Base-by-base conservation (phyloP, 2,329 filamentous ascomycete species). In the Ceratocystiopsis minuta region DNA sequence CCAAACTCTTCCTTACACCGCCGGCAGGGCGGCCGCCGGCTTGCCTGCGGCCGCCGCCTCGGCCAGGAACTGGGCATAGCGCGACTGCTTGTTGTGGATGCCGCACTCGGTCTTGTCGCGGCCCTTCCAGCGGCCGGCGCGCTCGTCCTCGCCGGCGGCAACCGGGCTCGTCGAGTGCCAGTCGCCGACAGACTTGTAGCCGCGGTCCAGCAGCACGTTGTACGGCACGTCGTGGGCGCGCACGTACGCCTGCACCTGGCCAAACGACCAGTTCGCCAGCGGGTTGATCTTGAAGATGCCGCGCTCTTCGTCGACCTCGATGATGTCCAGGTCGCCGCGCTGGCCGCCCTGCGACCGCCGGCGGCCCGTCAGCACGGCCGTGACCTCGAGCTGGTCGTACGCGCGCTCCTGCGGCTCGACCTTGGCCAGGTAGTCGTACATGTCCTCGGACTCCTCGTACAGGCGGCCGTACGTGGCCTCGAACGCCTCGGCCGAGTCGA, bases 121-220 rank as follows among this genome's bases (percentile, higher is more conserved):
- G 47, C 90, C 90, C 72, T 94, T 95, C 90, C 90, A 98, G 51
- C 90, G 79, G 45, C 90, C 90, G 10, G 90, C 81, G 40, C 90
- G 80, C 73, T 98, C 90, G 54, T 96, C 90, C 63, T 98, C 90
- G 50, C 83, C 83, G 45, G 88, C 85, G 48, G 70, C 76, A 46
- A 96, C 86, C 13, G 90, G 87, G 52, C 76, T 80, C 4, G 90
- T 98, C 40, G 86, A 94, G 70, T 98, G 90, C 84, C 87, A 96
- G 68, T 98, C 90, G 47, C 90, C 90, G 48, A 98, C 72, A 50
- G 85, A 94, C 72, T 96, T 95, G 72, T 98, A 98, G n/a, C 90
- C 90, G 45, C 68, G 71, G 63, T 95, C 84, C 38, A 98, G 72
- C 28, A 98, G 73, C 47, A 72, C 77, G 59, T 98, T 98, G 70